phyloP scores from a whole-genome alignment of 2,329 filamentous ascomycete species.

The Meredithiella fracta region DNA sequence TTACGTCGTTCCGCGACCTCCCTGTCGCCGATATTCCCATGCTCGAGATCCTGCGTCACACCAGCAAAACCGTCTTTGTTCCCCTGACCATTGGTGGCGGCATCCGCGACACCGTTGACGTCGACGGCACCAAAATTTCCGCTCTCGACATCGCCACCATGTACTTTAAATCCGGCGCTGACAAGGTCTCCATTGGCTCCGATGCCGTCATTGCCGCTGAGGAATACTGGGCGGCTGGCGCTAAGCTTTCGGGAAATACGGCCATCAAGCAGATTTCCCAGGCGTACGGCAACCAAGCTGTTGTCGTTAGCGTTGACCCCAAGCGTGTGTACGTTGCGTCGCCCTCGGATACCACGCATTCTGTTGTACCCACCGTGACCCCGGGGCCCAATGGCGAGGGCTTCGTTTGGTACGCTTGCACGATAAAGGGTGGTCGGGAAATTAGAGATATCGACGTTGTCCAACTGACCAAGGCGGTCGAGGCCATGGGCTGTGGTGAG shows the following conservation, averaged over 20 bases:
- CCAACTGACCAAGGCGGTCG: slow-evolving; percentile 72
- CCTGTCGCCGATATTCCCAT: slow-evolving; percentile 85
- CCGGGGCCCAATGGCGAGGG: slow-evolving; percentile 61
- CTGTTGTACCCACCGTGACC: slow-evolving; percentile 50
- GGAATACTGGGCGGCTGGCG: slow-evolving; percentile 61
- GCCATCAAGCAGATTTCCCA: slow-evolving; percentile 90
- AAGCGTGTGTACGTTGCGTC: slow-evolving; percentile 75
- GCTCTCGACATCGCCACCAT: slow-evolving; percentile 86
- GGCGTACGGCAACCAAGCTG: slow-evolving; percentile 91
- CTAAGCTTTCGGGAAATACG: slow-evolving; percentile 58
- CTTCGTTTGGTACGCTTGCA: slow-evolving; percentile 95
- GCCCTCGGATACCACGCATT: slow-evolving; percentile 53
- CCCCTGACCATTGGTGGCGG: slow-evolving; percentile 90
- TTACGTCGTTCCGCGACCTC: slow-evolving; percentile 92
- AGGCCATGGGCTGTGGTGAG: slow-evolving; percentile 91
- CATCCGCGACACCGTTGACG: slow-evolving; percentile 82
- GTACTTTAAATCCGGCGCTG: slow-evolving; percentile 93
- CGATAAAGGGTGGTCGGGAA: slow-evolving; percentile 86
- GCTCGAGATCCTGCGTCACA: slow-evolving; percentile 78
- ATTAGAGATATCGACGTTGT: slow-evolving; percentile 87
- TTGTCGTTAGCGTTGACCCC: slow-evolving; percentile 89
- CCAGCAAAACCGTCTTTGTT: slow-evolving; percentile 86
- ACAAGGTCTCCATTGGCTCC: slow-evolving; percentile 93
- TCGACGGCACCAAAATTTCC: slow-evolving; percentile 69
- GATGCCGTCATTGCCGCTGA: slow-evolving; percentile 89